These are phyloP conservation scores for Thermothelomyces thermophilus DNA, from an alignment of 2,329 filamentous ascomycete species.

Conservation along the genomic window DNA sequence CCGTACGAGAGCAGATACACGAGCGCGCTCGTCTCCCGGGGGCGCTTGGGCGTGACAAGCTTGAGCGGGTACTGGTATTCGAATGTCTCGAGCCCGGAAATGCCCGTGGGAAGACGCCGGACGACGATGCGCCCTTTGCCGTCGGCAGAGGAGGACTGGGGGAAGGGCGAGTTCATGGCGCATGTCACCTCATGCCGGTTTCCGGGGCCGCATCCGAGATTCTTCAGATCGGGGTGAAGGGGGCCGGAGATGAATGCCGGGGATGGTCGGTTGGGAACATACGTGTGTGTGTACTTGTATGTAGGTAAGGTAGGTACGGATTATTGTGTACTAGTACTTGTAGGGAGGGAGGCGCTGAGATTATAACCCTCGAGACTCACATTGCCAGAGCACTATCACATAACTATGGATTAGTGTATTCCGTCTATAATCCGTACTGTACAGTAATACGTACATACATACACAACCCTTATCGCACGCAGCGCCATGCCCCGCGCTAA, in stretches of 20 bases:
- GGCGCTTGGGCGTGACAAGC: slow-evolving; percentile 72
- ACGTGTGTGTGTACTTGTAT: too few species aligned
- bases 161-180: slow-evolving; percentile 63
- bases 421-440: too few species aligned
- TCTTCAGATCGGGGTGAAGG: not conserved
- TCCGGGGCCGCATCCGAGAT: not conserved
- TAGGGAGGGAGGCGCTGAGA: too few species aligned
- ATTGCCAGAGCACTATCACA: too few species aligned
- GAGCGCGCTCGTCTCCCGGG: slow-evolving; percentile 59
- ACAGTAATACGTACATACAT: not conserved
- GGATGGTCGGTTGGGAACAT: not conserved
- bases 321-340: too few species aligned
- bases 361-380: too few species aligned
- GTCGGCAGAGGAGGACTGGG: slow-evolving; percentile 62
- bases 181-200: slow-evolving; percentile 17
- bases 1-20: slow-evolving; percentile 93
- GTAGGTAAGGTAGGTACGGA: too few species aligned
- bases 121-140: slow-evolving; percentile 75
- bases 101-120: slow-evolving; percentile 61
- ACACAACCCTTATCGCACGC: slow-evolving; percentile 13
- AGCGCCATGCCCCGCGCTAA: slow-evolving; percentile 13
- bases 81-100: slow-evolving; percentile 65
- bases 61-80: slow-evolving; percentile 94
- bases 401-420: too few species aligned
- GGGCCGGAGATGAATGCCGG: not conserved